phyloP scores from a whole-genome alignment of 2,329 filamentous ascomycete genomes.

The Aspergillus clavatus region DNA sequence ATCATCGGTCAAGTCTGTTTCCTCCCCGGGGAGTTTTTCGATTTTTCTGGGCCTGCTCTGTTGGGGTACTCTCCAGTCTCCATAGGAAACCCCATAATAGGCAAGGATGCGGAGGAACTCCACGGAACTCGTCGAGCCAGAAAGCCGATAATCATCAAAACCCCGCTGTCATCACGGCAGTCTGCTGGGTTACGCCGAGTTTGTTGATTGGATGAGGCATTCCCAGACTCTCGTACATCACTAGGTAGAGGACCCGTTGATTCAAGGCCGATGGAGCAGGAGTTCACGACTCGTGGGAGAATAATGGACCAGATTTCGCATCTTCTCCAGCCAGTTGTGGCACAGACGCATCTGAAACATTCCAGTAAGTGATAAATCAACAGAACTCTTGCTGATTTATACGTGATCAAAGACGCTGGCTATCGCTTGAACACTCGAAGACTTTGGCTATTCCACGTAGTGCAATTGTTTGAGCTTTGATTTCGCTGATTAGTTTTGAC shows the following conservation, averaged over 20 bases:
- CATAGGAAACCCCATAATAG: constrained; percentile 1
- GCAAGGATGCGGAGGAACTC: constrained; percentile 3
- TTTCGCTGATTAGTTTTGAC: not conserved
- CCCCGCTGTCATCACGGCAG: not conserved
- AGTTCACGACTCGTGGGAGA: too few relatives aligned
- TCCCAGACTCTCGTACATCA: not conserved
- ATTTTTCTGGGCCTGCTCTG: not conserved
- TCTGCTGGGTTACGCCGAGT: not conserved
- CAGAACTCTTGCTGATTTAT: too few relatives aligned
- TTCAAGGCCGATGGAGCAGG: not conserved
- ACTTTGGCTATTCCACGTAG: too few relatives aligned
- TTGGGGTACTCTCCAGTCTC: constrained; percentile 3
- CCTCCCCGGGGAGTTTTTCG: constrained; percentile 2
- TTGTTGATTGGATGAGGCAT: not conserved
- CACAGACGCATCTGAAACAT: too few relatives aligned
- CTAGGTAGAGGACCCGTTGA: not conserved
- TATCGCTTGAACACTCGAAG: too few relatives aligned
- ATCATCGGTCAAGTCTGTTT: constrained; percentile 1
- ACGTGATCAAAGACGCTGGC: too few relatives aligned
- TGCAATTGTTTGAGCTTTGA: too few relatives aligned
- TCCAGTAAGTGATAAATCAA: too few relatives aligned
- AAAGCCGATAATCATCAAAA: not conserved
- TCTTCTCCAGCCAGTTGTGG: too few relatives aligned
- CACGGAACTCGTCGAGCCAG: not conserved
- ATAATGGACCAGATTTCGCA: not conserved